Evolutionary conservation across 1,284 basidiomycete species (phyloP), one percentile per base, ranked within the genome.

Genomic region (Ustilago trichophora): DNA sequence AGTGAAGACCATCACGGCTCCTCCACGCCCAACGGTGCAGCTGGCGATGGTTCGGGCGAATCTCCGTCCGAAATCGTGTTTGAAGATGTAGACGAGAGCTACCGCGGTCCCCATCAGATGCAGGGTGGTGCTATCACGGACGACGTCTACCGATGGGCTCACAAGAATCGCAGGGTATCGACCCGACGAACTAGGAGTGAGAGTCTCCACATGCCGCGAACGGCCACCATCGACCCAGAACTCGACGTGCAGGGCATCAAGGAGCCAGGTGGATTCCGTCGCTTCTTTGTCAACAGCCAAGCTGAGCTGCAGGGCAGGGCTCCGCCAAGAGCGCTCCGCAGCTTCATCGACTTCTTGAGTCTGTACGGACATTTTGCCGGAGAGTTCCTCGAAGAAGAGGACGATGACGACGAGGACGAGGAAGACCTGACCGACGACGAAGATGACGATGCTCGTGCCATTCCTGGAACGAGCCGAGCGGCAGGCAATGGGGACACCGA

Each of bases 361-460:
- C 52, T 78, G 15, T 80, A 80, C 47, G 78, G 78, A 25, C 77
- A 80, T 45, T 80, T 78, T 65, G 76, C 73, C 21, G 77, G 76
- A 32, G 77, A 80, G 44, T 67, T 74, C 35, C 60, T 80, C 19
- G 66, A 78, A 16, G 77, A 79, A 19, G 48, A 74, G 5, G 77
- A 77, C 13, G 72, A 75, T 4, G 73, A 76, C 11, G 66, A 73
- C 1, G 67, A 77, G 0, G 74, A 70, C 9, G 70, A 75, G 1
- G 67, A 67, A 3, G 76, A 76, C 6, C 72, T 73, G n/a, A 43
- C 31, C 19, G 58, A 66, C 3, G 50, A 64, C 4, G 66, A 65
- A 6, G 57, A 55, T 13, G 62, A 70, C 8, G 44, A 54, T 40
- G 38, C 43, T n/a, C 66, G 46, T 22, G 63, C 56, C 35, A 67